A percentile compares a stretch with the other conserved stretches of the same genome.
These are phyloP conservation scores for Coemansia umbellata DNA, from an alignment of 192 early-diverging fungal genomes.

Conservation along the genomic window DNA sequence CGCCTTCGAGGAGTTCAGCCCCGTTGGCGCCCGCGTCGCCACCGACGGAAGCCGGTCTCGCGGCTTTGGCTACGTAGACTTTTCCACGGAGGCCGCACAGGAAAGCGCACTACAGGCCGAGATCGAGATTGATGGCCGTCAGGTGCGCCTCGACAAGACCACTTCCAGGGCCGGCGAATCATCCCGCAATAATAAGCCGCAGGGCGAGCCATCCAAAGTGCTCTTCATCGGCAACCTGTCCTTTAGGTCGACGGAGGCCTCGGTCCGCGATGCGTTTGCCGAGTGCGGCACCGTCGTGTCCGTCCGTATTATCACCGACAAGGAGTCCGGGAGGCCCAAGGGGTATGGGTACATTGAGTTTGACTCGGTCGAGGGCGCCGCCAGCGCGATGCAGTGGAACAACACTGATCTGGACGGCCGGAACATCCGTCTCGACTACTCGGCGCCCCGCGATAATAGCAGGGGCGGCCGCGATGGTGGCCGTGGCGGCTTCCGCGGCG, in stretches of 20 bases:
- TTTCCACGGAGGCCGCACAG: slow-evolving; percentile 59
- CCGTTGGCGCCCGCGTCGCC: slow-evolving; percentile 76
- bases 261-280: slow-evolving; percentile 85
- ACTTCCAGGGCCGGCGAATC: slow-evolving; percentile 7
- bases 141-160: slow-evolving; percentile 75
- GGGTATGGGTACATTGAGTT: slow-evolving; percentile 99
- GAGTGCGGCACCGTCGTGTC: slow-evolving; percentile 88
- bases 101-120: slow-evolving; percentile 68
- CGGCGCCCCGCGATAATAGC: slow-evolving; percentile 46
- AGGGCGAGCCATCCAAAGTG: slow-evolving; percentile 60
- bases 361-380: slow-evolving; percentile 80
- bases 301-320: slow-evolving; percentile 80
- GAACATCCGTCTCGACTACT: slow-evolving; percentile 83
- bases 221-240: slow-evolving; percentile 86
- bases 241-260: slow-evolving; percentile 87
- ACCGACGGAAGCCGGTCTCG: slow-evolving; percentile 57
- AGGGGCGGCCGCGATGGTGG: slow-evolving; percentile 55
- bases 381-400: slow-evolving; percentile 88
- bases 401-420: slow-evolving; percentile 75
- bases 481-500: slow-evolving; percentile 52
- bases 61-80: slow-evolving; percentile 90
- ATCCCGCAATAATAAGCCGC: slow-evolving; percentile 39
- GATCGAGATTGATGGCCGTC: slow-evolving; percentile 78
- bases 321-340: slow-evolving; percentile 76
- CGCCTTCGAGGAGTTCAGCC: slow-evolving; percentile 71